Conservation (phyloP, 1,284 basidiomycete genomes). For the Rhodotorula sp. region DNA sequence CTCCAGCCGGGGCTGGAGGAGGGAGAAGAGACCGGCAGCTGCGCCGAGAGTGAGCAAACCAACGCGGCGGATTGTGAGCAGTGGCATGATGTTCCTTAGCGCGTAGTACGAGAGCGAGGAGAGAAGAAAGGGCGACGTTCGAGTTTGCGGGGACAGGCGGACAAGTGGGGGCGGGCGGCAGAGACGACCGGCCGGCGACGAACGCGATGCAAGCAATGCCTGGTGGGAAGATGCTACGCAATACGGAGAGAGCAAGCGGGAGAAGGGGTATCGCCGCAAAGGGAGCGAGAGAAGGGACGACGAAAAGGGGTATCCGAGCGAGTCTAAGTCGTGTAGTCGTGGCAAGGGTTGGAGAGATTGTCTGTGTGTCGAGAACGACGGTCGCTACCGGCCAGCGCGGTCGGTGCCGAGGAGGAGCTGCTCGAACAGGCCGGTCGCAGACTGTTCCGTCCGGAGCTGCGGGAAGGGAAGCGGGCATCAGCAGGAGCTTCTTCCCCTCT, state of each 20-base stretch:
- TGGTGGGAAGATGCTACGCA: no score
- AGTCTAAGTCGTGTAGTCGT: no score
- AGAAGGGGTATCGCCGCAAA: background rate
- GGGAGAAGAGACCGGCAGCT: background rate
- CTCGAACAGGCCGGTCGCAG: conserved; percentile 80
- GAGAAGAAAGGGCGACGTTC: background rate
- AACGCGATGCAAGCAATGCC: no score
- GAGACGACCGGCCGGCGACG: no score
- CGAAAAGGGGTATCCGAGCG: background rate
- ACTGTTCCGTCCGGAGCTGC: conserved; percentile 68
- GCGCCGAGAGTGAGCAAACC: conserved; percentile 1
- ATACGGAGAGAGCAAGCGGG: background rate
- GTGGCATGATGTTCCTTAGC: background rate
- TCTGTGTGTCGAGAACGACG: background rate
- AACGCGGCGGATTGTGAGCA: background rate
- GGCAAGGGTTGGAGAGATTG: background rate
- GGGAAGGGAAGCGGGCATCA: background rate
- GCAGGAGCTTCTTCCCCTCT: no score
- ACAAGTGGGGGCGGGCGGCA: no score
- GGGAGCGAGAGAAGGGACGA: background rate
- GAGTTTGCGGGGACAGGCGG: no score
- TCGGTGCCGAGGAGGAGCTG: conserved; percentile 85
- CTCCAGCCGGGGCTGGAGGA: background rate
- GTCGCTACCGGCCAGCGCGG: conserved; percentile 50
- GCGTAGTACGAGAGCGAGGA: background rate